Percentiles rank a stretch among this genome's conserved stretches.
These are phyloP conservation scores for Colletotrichum cuscutae DNA, from an alignment of 2,329 filamentous ascomycete species.

Conservation along the genomic window DNA sequence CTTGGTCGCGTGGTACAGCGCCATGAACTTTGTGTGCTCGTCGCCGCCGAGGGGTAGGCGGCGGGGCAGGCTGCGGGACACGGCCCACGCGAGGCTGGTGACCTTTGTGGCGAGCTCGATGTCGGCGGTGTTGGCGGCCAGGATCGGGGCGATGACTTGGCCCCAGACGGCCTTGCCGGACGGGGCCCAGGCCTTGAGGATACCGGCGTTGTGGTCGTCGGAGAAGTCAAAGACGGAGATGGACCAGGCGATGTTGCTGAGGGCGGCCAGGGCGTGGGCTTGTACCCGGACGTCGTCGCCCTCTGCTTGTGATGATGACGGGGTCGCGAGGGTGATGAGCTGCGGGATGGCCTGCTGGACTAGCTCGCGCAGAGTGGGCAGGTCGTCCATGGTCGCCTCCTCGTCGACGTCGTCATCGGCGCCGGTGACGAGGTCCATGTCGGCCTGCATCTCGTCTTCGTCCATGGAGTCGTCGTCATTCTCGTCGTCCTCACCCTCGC, in stretches of 20 bases:
- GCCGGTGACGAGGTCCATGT: conserved; percentile 73
- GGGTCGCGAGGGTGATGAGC: conserved; percentile 58
- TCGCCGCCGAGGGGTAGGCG: conserved; percentile 58
- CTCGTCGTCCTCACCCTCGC: conserved; percentile 48
- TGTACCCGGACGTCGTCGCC: conserved; percentile 57
- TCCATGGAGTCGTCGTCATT: conserved; percentile 63
- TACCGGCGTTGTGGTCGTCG: conserved; percentile 60
- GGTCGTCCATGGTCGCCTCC: conserved; percentile 57
- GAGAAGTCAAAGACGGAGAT: conserved; percentile 70
- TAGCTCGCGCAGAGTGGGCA: conserved; percentile 63
- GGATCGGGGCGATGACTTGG: conserved; percentile 64
- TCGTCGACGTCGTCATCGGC: conserved; percentile 54
- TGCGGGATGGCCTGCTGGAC: conserved; percentile 58
- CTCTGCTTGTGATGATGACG: conserved; percentile 52
- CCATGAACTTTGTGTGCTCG: conserved; percentile 72
- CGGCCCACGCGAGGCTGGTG: conserved; percentile 73
- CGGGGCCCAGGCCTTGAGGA: conserved; percentile 65
- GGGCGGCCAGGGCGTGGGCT: conserved; percentile 64
- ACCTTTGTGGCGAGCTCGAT: conserved; percentile 70
- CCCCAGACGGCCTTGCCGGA: conserved; percentile 67
- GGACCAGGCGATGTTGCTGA: conserved; percentile 77
- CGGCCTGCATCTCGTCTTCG: conserved; percentile 67
- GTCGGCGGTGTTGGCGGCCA: conserved; percentile 71
- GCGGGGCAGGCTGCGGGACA: conserved; percentile 64
- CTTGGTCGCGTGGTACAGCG: conserved; percentile 70